Conservation (phyloP, 1,139 yeast genomes). For the Suhomyces coccinellae region DNA sequence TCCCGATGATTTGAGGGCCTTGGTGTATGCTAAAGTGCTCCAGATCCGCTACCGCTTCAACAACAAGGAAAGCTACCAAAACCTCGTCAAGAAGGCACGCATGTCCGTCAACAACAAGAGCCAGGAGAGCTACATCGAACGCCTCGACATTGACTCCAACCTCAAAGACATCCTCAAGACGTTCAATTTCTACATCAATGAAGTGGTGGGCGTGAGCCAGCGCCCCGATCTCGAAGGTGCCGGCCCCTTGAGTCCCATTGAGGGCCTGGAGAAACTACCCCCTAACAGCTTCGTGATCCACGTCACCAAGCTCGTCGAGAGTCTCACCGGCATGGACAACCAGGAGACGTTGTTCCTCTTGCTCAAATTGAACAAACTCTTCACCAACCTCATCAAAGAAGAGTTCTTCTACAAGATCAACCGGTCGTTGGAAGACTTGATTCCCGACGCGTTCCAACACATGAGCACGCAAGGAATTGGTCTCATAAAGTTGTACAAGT, state of each 20-base stretch:
- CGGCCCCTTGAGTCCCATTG: constrained; percentile 8
- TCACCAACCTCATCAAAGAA: constrained; percentile 29
- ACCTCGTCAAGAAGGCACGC: constrained; percentile 33
- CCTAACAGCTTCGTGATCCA: constrained; percentile 29
- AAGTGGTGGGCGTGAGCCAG: constrained; percentile 15
- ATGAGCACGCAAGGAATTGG: constrained; percentile 41
- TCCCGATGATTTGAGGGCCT: constrained; percentile 31
- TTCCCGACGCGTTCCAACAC: constrained; percentile 32
- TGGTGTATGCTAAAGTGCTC: constrained; percentile 36
- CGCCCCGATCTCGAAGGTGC: constrained; percentile 18
- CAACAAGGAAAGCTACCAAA: constrained; percentile 32
- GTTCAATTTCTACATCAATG: constrained; percentile 36
- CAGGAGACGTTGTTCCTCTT: constrained; percentile 37
- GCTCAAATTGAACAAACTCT: constrained; percentile 36
- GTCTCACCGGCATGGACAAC: constrained; percentile 24
- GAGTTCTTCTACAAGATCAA: constrained; percentile 42
- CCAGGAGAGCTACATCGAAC: constrained; percentile 23
- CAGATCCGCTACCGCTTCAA: constrained; percentile 35
- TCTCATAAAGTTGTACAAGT: constrained; percentile 27
- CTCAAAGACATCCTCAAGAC: constrained; percentile 33
- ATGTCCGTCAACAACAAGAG: constrained; percentile 14
- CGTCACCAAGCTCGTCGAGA: constrained; percentile 22
- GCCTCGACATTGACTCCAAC: constrained; percentile 21
- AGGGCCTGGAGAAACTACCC: constrained; percentile 17
- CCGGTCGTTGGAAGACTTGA: constrained; percentile 39